Evolutionary conservation across 202 grass and related monocot species (phyloP).

Genomic region (Carex sylvatica): DNA sequence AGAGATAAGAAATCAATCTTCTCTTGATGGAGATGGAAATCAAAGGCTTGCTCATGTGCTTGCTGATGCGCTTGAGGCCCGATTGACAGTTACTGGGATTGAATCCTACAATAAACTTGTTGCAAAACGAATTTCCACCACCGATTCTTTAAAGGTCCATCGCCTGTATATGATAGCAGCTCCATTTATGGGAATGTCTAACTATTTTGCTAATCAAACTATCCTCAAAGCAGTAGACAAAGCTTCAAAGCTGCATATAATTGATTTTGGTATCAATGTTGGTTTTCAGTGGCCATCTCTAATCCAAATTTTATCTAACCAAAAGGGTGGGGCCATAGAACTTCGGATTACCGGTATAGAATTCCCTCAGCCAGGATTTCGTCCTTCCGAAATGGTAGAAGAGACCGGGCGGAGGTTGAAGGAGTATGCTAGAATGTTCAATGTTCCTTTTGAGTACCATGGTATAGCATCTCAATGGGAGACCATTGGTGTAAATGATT

Average conservation of each 20-base stretch:
- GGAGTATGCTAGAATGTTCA: slow-evolving; percentile 57
- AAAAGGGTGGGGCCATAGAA: slow-evolving; percentile 9
- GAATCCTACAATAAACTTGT: slow-evolving; percentile 35
- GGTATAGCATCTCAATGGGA: slow-evolving; percentile 58
- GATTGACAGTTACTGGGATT: slow-evolving; percentile 40
- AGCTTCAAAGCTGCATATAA: slow-evolving; percentile 46
- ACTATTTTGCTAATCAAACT: slow-evolving; percentile 45
- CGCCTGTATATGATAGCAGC: slow-evolving; percentile 24
- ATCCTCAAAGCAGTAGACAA: slow-evolving; percentile 40
- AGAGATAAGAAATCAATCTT: slow-evolving; percentile 42
- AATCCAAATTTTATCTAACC: slow-evolving; percentile 37
- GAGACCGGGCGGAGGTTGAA: slow-evolving; percentile 33
- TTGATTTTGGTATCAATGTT: slow-evolving; percentile 66
- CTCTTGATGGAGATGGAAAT: slow-evolving; percentile 33
- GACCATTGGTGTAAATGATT: slow-evolving; percentile 36
- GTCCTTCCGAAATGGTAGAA: slow-evolving; percentile 30
- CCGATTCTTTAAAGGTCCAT: slow-evolving; percentile 31
- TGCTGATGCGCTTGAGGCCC: slow-evolving; percentile 43
- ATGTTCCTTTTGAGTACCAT: slow-evolving; percentile 56
- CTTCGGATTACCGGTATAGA: slow-evolving; percentile 57
- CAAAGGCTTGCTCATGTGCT: slow-evolving; percentile 58
- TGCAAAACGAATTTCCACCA: slow-evolving; percentile 7
- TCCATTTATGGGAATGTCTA: slow-evolving; percentile 35
- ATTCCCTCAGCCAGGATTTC: slow-evolving; percentile 43
- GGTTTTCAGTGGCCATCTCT: slow-evolving; percentile 74